These are phyloP conservation scores for Grosmannia clavigera DNA, from an alignment of 2,329 filamentous ascomycete species.

Conservation along the genomic window DNA sequence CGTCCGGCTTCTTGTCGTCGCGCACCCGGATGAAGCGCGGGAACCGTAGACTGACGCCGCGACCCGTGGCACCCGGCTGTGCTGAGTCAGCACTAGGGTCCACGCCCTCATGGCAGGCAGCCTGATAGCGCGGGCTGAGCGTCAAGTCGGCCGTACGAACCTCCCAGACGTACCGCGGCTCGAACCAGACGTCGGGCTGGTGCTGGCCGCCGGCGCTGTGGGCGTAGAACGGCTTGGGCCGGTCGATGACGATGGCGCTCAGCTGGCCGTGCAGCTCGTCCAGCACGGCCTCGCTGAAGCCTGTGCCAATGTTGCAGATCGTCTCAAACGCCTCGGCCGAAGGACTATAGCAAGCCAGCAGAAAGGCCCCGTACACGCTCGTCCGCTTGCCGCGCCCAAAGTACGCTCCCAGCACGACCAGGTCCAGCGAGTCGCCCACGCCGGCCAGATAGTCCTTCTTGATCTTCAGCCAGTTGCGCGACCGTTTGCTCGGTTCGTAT, in stretches of 20 bases:
- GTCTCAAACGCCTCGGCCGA: constrained; percentile 76
- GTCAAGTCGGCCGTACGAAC: constrained; percentile 95
- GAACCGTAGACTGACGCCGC: constrained; percentile 81
- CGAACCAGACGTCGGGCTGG: constrained; percentile 97
- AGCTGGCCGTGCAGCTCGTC: constrained; percentile 72
- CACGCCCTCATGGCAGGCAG: constrained; percentile 72
- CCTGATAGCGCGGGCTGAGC: constrained; percentile 82
- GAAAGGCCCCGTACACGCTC: constrained; percentile 87
- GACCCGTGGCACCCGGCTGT: not conserved
- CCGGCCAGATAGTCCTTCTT: constrained; percentile 97
- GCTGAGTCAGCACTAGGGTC: constrained; percentile 32
- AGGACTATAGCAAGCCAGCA: constrained; percentile 86
- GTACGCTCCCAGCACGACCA: constrained; percentile 92
- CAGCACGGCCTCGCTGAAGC: constrained; percentile 90
- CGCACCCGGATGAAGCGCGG: constrained; percentile 83
- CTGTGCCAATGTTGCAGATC: constrained; percentile 96
- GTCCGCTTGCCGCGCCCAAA: constrained; percentile 91
- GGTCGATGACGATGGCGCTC: constrained; percentile 68
- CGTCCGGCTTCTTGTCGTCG: constrained; percentile 91
- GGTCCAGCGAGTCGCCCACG: constrained; percentile 87
- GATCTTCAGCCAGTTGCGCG: constrained; percentile 97
- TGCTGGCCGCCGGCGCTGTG: constrained; percentile 78
- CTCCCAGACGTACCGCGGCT: constrained; percentile 91
- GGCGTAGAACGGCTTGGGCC: constrained; percentile 85
- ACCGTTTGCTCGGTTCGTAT: constrained; percentile 92